Evolutionary conservation across 441 rosid genomes (phyloP).

Genomic region (Syzygium malaccense): DNA sequence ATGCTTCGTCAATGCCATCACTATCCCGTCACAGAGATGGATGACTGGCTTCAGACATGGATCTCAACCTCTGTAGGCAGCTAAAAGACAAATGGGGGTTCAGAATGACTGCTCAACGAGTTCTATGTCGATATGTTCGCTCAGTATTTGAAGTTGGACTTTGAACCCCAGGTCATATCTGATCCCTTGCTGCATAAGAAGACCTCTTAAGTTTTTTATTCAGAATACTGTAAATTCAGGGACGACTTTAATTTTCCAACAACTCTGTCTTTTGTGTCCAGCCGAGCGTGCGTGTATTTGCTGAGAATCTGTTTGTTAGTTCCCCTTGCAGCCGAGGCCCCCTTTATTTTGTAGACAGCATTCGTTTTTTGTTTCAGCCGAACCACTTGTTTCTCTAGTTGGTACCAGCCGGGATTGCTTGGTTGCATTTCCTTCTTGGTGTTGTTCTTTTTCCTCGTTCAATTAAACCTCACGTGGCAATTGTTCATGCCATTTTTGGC

Average conservation of each 20-base stretch:
- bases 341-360: too few species aligned
- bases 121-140: constrained; percentile 53
- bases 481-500: neutral
- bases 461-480: neutral
- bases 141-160: constrained; percentile 56
- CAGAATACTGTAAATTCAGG: neutral
- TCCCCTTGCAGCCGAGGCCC: too few species aligned
- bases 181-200: constrained; percentile 69
- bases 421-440: too few species aligned
- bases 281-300: too few species aligned
- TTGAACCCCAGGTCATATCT: constrained; percentile 64
- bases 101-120: constrained; percentile 83
- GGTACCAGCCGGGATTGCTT: too few species aligned
- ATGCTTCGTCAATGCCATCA: constrained; percentile 86
- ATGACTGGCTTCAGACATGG: constrained; percentile 73
- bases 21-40: constrained; percentile 76
- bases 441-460: neutral
- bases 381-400: too few species aligned
- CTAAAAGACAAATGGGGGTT: constrained; percentile 94
- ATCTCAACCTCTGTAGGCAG: constrained; percentile 87
- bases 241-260: neutral
- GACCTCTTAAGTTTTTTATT: constrained; percentile 23
- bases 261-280: too few species aligned
- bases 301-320: too few species aligned
- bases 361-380: too few species aligned